phyloP scores from a whole-genome alignment of 2,329 filamentous ascomycete genomes.

The Curvularia spicifera region DNA sequence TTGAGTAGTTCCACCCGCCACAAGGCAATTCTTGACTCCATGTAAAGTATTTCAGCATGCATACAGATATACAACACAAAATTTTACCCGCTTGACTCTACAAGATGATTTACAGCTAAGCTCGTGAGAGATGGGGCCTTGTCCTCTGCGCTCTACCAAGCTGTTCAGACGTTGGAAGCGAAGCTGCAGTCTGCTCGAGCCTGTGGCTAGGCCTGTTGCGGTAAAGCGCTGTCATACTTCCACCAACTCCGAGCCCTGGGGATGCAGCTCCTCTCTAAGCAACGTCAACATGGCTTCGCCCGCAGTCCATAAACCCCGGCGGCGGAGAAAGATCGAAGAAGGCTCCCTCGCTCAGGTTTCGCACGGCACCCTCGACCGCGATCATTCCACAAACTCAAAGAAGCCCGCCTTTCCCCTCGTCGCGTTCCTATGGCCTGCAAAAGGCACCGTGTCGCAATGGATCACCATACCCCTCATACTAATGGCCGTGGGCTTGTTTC shows the following conservation, averaged over 20 bases:
- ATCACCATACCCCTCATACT: slow-evolving; percentile 84
- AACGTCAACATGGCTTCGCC: slow-evolving; percentile 41
- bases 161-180: background rate
- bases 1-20: background rate
- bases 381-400: slow-evolving; percentile 54
- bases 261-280: slow-evolving; percentile 9
- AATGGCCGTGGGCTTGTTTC: slow-evolving; percentile 88
- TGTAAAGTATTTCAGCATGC: background rate
- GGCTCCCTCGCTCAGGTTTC: slow-evolving; percentile 48
- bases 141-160: background rate
- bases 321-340: slow-evolving; percentile 53
- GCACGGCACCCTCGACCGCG: slow-evolving; percentile 54
- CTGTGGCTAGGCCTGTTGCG: slow-evolving; percentile 10
- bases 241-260: slow-evolving; percentile 17
- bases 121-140: background rate
- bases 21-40: background rate
- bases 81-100: background rate
- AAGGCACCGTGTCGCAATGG: slow-evolving; percentile 87
- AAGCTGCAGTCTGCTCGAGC: background rate
- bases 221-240: slow-evolving; percentile 13
- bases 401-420: slow-evolving; percentile 85
- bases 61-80: background rate
- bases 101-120: background rate
- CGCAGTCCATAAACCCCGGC: slow-evolving; percentile 51
- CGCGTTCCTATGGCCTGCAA: slow-evolving; percentile 92